These are phyloP conservation scores for Pythium chondricola DNA, from an alignment of 352 stramenopile species.

Conservation along the genomic window DNA sequence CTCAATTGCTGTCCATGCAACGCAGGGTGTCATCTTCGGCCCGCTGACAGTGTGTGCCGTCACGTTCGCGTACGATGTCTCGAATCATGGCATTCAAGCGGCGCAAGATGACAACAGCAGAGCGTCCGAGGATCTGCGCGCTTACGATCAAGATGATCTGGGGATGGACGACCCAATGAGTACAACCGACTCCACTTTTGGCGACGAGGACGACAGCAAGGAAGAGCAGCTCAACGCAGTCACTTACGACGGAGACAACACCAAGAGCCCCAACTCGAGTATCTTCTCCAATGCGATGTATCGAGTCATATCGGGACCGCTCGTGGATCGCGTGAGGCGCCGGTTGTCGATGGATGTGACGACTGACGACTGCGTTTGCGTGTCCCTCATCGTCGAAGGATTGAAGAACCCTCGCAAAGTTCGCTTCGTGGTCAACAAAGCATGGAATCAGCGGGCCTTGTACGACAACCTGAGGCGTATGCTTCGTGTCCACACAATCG, in stretches of 20 bases:
- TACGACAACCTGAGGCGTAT: constrained; percentile 64
- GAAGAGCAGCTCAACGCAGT: constrained; percentile 8
- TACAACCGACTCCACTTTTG: constrained; percentile 42
- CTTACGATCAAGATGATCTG: constrained; percentile 10
- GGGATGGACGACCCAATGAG: constrained; percentile 17
- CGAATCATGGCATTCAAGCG: constrained; percentile 84
- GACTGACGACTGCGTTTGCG: constrained; percentile 64
- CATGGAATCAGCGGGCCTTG: constrained; percentile 46
- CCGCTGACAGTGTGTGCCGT: constrained; percentile 78
- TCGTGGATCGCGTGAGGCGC: constrained; percentile 71
- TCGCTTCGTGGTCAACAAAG: constrained; percentile 71
- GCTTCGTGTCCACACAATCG: constrained; percentile 59
- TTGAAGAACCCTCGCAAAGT: constrained; percentile 50
- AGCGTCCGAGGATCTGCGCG: constrained; percentile 28
- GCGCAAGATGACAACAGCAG: constrained; percentile 58
- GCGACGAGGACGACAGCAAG: constrained; percentile 47
- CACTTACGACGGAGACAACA: constrained; percentile 2
- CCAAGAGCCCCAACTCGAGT: constrained; percentile 36
- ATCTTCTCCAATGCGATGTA: constrained; percentile 84
- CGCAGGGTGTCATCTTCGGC: constrained; percentile 78
- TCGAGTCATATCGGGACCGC: constrained; percentile 66
- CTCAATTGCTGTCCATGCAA: too few relatives aligned
- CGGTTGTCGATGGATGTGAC: constrained; percentile 74
- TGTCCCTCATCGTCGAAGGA: constrained; percentile 64
- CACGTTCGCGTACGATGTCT: constrained; percentile 81